Conservation (phyloP, 192 early-diverging fungal genomes). For the Entophlyctis luteolus region DNA sequence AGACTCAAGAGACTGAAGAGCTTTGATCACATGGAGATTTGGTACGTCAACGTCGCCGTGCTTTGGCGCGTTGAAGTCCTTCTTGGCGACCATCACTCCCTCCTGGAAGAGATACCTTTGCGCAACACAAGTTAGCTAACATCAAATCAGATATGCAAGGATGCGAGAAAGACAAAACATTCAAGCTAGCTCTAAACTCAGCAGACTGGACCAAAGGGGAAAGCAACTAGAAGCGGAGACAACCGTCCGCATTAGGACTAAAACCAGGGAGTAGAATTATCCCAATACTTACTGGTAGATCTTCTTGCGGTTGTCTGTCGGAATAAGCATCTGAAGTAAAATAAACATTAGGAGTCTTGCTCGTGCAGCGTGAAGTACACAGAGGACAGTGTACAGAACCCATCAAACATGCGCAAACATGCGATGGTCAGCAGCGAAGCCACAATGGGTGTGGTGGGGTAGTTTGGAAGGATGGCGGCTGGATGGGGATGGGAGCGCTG, state of each 20-base stretch:
- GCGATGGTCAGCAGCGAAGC: too few relatives aligned
- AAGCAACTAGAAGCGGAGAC: background rate
- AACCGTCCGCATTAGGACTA: background rate
- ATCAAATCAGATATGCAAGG: background rate
- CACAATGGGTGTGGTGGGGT: too few relatives aligned
- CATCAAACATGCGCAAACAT: too few relatives aligned
- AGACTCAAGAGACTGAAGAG: conserved; percentile 93
- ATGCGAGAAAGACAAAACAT: background rate
- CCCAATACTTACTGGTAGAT: conserved; percentile 74
- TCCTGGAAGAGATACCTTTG: conserved; percentile 58
- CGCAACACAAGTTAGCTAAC: background rate
- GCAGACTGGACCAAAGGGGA: background rate
- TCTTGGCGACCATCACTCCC: conserved; percentile 97
- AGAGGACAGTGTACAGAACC: too few relatives aligned
- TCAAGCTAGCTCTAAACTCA: background rate
- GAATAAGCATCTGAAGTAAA: conserved; percentile 88
- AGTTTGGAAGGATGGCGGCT: too few relatives aligned
- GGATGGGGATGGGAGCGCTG: too few relatives aligned
- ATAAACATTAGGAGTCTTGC: too few relatives aligned
- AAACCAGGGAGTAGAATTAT: background rate
- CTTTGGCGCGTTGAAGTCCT: conserved; percentile 95
- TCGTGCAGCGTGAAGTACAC: too few relatives aligned
- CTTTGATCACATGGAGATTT: conserved; percentile 99
- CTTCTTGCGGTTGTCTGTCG: conserved; percentile 91
- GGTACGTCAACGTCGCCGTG: conserved; percentile 96